Evolutionary conservation across 2,329 filamentous ascomycete species (phyloP).

Genomic region (Akanthomyces muscarius): DNA sequence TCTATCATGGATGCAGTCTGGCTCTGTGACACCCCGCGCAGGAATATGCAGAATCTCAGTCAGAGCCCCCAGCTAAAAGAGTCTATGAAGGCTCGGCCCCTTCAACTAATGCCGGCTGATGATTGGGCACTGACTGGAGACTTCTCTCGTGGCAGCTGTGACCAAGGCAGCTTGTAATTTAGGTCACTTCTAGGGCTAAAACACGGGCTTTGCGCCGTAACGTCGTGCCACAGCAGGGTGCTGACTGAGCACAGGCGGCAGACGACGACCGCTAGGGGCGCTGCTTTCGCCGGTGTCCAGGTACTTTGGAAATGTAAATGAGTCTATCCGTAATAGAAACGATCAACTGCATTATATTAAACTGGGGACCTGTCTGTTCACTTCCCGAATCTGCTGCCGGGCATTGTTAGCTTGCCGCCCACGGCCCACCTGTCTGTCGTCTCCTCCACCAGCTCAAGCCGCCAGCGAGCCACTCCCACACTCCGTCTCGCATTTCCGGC

Average conservation of each 20-base stretch:
- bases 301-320: neutral
- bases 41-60: neutral
- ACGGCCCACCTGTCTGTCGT: neutral
- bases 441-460: neutral
- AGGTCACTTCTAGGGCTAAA: neutral
- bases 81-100: too few relatives aligned
- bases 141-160: neutral
- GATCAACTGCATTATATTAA: neutral
- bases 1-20: neutral
- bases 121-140: neutral
- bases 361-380: neutral
- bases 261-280: neutral
- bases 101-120: too few relatives aligned
- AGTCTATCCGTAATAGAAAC: neutral
- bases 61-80: too few relatives aligned
- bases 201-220: neutral
- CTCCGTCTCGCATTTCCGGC: neutral
- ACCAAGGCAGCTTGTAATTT: neutral
- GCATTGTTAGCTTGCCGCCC: conserved; percentile 7
- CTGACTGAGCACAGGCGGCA: neutral
- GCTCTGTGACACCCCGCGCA: neutral
- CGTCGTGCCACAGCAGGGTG: neutral
- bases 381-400: conserved; percentile 21
- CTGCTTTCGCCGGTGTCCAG: neutral
- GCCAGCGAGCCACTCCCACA: neutral